phyloP scores from a whole-genome alignment of 805 yeast species.

The Kuraishia cidri region DNA sequence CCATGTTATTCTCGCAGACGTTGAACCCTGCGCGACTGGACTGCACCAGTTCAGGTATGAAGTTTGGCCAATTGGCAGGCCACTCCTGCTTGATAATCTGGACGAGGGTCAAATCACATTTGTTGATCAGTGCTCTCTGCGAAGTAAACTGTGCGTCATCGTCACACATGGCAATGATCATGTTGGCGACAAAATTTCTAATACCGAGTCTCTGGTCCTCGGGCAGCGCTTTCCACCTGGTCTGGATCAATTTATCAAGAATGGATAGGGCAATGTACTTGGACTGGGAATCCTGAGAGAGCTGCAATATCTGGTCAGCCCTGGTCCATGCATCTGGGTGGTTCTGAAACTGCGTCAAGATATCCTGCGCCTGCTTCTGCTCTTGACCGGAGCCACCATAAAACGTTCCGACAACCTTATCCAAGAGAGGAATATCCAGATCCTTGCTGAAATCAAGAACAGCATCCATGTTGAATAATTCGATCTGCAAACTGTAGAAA shows the following conservation, averaged over 20 bases:
- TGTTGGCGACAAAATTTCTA: constrained; percentile 85
- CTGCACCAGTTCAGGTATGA: constrained; percentile 85
- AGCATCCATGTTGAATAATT: constrained; percentile 67
- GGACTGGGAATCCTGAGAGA: constrained; percentile 72
- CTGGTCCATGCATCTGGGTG: constrained; percentile 95
- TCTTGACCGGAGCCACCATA: constrained; percentile 73
- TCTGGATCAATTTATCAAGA: constrained; percentile 80
- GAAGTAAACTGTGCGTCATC: constrained; percentile 62
- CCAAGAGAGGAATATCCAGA: constrained; percentile 71
- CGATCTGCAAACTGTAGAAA: no score
- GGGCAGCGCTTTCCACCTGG: constrained; percentile 91
- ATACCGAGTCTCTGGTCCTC: constrained; percentile 86
- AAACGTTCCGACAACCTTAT: constrained; percentile 77
- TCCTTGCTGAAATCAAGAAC: constrained; percentile 82
- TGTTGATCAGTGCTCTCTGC: constrained; percentile 80
- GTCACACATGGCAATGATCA: constrained; percentile 88
- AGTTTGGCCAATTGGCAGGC: constrained; percentile 98
- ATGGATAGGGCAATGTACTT: constrained; percentile 90
- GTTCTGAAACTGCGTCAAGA: constrained; percentile 78
- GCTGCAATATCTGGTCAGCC: constrained; percentile 81
- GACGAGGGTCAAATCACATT: constrained; percentile 89
- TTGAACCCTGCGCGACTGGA: constrained; percentile 80
- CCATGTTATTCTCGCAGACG: constrained; percentile 97
- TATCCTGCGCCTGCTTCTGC: constrained; percentile 62
- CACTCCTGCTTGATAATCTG: constrained; percentile 96